Percentiles rank a stretch among this genome's conserved stretches.
Conservation (phyloP, 768 basidiomycete species). For the Boletellus sp. region DNA sequence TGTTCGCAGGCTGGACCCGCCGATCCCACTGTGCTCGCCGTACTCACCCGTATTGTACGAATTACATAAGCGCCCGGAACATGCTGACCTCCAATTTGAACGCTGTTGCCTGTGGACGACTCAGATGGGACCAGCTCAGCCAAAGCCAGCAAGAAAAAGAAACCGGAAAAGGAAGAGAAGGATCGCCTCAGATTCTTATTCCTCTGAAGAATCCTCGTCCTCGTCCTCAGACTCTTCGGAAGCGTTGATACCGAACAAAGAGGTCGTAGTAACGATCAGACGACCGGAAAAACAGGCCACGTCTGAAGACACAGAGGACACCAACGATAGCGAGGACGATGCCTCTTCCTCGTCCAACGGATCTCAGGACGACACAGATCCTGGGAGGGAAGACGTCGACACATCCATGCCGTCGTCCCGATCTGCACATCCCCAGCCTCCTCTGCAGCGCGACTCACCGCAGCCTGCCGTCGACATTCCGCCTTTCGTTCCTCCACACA, state of each 20-base stretch:
- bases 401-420: neutral
- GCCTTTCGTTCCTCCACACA: constrained; percentile 49
- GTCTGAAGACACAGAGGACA: neutral
- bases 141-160: constrained; percentile 40
- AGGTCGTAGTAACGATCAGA: constrained; percentile 6
- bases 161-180: constrained; percentile 55
- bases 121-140: constrained; percentile 30
- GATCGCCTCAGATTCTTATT: constrained; percentile 40
- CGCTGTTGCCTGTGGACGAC: too few species aligned
- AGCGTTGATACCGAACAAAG: constrained; percentile 7
- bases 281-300: neutral
- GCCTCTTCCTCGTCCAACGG: constrained; percentile 19
- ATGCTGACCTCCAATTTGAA: too few species aligned
- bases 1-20: neutral
- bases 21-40: neutral
- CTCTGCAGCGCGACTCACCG: constrained; percentile 21
- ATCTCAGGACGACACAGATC: constrained; percentile 1
- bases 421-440: neutral
- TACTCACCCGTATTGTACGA: neutral
- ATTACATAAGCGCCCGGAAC: neutral
- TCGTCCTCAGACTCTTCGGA: constrained; percentile 14
- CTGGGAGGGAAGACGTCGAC: constrained; percentile 5
- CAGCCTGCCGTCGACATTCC: constrained; percentile 38
- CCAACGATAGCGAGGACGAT: constrained; percentile 6
- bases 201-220: constrained; percentile 34